These are phyloP conservation scores for Phlebiopsis flavidoalba DNA, from an alignment of 768 basidiomycete genomes.

Conservation along the genomic window DNA sequence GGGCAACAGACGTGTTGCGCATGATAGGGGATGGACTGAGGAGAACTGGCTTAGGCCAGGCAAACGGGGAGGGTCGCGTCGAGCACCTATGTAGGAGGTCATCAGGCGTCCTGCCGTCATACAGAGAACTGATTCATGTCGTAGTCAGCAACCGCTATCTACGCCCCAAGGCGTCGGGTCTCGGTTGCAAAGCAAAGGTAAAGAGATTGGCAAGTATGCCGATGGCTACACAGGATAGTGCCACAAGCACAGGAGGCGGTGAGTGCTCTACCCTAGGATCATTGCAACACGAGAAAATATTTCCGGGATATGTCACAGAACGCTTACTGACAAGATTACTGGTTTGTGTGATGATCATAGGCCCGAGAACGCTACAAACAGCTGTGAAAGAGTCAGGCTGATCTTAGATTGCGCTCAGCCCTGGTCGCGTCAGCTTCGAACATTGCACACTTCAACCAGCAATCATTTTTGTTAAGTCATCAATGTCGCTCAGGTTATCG, in stretches of 20 bases:
- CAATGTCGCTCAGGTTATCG: background rate
- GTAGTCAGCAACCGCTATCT: constrained; percentile 79
- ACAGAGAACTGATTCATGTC: constrained; percentile 5
- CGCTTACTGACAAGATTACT: constrained; percentile 5
- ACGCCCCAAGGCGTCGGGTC: constrained; percentile 81
- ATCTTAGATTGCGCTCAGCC: background rate
- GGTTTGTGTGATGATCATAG: constrained; percentile 3
- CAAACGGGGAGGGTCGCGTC: constrained; percentile 78
- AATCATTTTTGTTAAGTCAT: background rate
- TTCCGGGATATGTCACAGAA: background rate
- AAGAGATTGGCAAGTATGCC: constrained; percentile 49
- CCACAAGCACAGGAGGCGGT: constrained; percentile 25
- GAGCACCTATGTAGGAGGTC: constrained; percentile 81
- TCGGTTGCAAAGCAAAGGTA: constrained; percentile 92
- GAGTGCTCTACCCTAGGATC: constrained; percentile 6
- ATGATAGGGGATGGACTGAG: constrained; percentile 99
- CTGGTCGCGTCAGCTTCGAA: too few relatives aligned
- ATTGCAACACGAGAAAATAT: background rate
- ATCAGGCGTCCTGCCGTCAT: background rate
- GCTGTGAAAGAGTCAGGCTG: background rate
- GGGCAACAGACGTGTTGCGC: constrained; percentile 87
- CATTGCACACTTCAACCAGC: too few relatives aligned
- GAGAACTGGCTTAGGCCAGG: constrained; percentile 81
- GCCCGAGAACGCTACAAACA: constrained; percentile 15
- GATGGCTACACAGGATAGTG: constrained; percentile 24